Conservation (phyloP, 345 rosid genomes). For the Populus tremula region DNA sequence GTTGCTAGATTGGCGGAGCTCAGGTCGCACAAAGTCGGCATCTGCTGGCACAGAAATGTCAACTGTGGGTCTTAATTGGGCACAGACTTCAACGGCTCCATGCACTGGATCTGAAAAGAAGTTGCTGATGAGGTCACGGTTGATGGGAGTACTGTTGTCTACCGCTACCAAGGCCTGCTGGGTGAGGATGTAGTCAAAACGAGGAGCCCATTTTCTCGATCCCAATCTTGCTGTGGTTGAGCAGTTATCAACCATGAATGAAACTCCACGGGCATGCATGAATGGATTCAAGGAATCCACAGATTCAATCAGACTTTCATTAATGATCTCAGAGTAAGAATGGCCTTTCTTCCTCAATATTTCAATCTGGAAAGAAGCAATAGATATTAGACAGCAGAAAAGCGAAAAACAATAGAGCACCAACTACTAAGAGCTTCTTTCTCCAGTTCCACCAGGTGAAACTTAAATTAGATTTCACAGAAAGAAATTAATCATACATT, state of each 20-base stretch:
- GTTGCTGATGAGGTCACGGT: constrained; percentile 77
- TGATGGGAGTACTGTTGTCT: constrained; percentile 56
- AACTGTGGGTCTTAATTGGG: constrained; percentile 76
- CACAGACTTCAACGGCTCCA: constrained; percentile 78
- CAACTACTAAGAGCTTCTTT: not conserved
- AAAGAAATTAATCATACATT: not conserved
- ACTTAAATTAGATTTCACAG: not conserved
- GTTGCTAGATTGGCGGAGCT: constrained; percentile 67
- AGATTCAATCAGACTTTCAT: constrained; percentile 84
- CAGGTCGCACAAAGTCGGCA: constrained; percentile 94
- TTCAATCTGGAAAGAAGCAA: constrained; percentile 57
- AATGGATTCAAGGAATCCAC: constrained; percentile 94
- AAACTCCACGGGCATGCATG: constrained; percentile 96
- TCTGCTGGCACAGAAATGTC: constrained; percentile 84
- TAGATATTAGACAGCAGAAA: not conserved
- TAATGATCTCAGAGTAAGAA: constrained; percentile 89
- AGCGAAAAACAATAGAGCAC: not conserved
- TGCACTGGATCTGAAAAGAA: constrained; percentile 85
- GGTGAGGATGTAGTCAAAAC: constrained; percentile 74
- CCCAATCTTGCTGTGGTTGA: constrained; percentile 93
- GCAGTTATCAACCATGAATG: constrained; percentile 94
- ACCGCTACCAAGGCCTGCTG: constrained; percentile 82
- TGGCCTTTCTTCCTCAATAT: constrained; percentile 94
- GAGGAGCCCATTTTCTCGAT: constrained; percentile 93
- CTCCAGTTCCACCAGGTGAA: not conserved